A percentile compares a stretch with the other conserved stretches of the same genome.
phyloP scores from a whole-genome alignment of 2,329 filamentous ascomycete species.

The Biscogniauxia marginata region DNA sequence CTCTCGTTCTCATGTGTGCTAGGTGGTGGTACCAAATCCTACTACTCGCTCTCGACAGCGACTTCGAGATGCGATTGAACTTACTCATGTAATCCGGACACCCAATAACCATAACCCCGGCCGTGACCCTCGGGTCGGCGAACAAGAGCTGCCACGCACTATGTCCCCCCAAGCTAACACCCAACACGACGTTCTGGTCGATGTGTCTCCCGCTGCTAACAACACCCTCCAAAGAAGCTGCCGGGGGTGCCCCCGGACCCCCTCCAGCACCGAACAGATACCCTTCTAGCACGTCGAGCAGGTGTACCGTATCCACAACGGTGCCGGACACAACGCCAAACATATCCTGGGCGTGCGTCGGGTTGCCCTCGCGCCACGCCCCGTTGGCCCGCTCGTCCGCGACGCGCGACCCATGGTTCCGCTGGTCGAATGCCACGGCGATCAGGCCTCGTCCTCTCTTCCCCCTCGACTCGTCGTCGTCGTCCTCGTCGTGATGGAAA shows the following conservation, averaged over 20 bases:
- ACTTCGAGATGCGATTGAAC: too few relatives aligned
- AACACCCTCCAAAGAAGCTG: too few relatives aligned
- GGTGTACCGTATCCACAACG: slow-evolving; percentile 67
- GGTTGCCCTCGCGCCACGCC: slow-evolving; percentile 77
- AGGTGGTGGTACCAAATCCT: too few relatives aligned
- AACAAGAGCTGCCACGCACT: slow-evolving; percentile 82
- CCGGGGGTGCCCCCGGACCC: slow-evolving; percentile 29
- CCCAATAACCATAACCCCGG: slow-evolving; percentile 78
- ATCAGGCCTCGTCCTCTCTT: slow-evolving; percentile 66
- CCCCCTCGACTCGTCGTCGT: slow-evolving; percentile 2
- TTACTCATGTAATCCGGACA: slow-evolving; percentile 81
- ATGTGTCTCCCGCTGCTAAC: slow-evolving; percentile 39
- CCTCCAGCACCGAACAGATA: slow-evolving; percentile 61
- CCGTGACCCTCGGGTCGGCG: slow-evolving; percentile 73
- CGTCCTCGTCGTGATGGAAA: slow-evolving; percentile 53
- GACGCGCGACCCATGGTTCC: slow-evolving; percentile 80
- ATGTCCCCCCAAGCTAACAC: slow-evolving; percentile 85
- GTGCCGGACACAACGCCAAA: slow-evolving; percentile 73
- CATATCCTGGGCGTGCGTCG: slow-evolving; percentile 87
- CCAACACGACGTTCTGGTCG: slow-evolving; percentile 71
- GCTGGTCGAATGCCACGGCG: slow-evolving; percentile 84
- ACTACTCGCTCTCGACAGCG: too few relatives aligned
- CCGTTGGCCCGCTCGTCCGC: slow-evolving; percentile 69
- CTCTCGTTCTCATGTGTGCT: too few relatives aligned
- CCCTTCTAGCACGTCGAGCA: slow-evolving; percentile 76